Percentiles rank a stretch among this genome's conserved stretches.
Evolutionary conservation across 306 rosid genomes (phyloP).

Genomic region (Lagenaria siceraria): DNA sequence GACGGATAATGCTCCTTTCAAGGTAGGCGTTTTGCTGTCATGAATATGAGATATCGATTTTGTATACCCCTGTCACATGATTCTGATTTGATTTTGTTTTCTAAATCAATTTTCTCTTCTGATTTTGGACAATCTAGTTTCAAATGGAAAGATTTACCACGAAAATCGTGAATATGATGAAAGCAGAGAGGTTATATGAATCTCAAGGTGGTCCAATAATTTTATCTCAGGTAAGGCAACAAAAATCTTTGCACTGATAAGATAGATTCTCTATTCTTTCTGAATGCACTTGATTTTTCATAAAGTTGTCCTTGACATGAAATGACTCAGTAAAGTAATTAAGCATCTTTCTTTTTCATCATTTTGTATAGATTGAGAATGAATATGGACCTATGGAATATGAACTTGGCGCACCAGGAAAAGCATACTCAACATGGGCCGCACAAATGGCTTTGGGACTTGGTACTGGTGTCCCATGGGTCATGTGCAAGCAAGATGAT

Average conservation of each 20-base stretch:
- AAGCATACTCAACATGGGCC: conserved; percentile 76
- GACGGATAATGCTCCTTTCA: conserved; percentile 86
- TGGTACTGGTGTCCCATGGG: conserved; percentile 95
- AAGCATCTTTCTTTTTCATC: conserved; percentile 12
- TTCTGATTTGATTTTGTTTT: background rate
- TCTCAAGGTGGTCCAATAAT: conserved; percentile 94
- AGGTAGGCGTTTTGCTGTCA: conserved; percentile 32
- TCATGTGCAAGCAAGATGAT: conserved; percentile 99
- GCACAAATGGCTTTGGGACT: conserved; percentile 89
- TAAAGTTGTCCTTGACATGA: background rate
- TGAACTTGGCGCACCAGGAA: conserved; percentile 78
- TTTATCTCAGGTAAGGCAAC: conserved; percentile 67
- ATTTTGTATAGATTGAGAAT: conserved; percentile 70
- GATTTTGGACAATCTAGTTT: conserved; percentile 28
- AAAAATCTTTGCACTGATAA: background rate
- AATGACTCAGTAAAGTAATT: background rate
- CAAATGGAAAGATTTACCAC: conserved; percentile 79
- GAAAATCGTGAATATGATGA: conserved; percentile 90
- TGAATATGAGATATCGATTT: background rate
- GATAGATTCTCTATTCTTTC: background rate
- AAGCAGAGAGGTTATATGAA: conserved; percentile 77
- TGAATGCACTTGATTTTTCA: background rate
- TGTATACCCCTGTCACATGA: background rate
- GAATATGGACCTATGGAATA: conserved; percentile 94
- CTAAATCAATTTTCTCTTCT: conserved; percentile 9